Conservation (phyloP, 1,139 yeast genomes). For the Protomyces lactucae-debilis region DNA sequence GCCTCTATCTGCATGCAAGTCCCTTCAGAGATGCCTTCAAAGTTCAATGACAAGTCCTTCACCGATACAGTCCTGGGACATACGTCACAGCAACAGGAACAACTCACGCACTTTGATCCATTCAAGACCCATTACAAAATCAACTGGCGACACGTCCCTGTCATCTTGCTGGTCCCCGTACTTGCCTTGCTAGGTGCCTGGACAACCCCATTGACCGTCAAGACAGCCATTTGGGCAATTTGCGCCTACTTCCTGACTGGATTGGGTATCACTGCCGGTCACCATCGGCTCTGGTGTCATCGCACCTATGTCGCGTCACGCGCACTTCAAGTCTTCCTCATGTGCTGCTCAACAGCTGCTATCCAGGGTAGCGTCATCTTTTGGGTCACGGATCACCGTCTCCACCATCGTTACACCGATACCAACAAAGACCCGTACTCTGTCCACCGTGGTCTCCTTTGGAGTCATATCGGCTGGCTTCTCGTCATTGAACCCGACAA, state of each 20-base stretch:
- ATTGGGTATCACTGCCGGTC: slow-evolving; percentile 88
- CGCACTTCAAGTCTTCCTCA: slow-evolving; percentile 68
- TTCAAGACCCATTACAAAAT: slow-evolving; percentile 79
- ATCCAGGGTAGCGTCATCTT: slow-evolving; percentile 96
- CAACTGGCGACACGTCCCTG: slow-evolving; percentile 86
- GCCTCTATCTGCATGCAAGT: no score
- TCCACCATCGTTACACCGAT: slow-evolving; percentile 98
- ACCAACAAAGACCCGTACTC: slow-evolving; percentile 96
- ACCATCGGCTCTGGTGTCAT: slow-evolving; percentile 85
- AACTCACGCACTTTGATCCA: slow-evolving; percentile 52
- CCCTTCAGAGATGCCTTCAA: neutral
- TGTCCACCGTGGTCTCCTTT: slow-evolving; percentile 93
- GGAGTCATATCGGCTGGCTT: slow-evolving; percentile 98
- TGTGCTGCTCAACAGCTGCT: slow-evolving; percentile 88
- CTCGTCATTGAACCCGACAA: slow-evolving; percentile 86
- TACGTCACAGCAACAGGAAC: neutral
- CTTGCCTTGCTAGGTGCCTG: slow-evolving; percentile 56
- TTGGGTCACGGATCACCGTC: slow-evolving; percentile 98
- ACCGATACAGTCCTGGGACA: neutral
- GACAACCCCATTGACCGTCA: slow-evolving; percentile 53
- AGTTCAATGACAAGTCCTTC: neutral
- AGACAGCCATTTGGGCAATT: slow-evolving; percentile 60
- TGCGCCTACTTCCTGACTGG: slow-evolving; percentile 69
- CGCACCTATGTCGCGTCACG: slow-evolving; percentile 71
- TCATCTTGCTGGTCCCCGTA: slow-evolving; percentile 68